Percentiles rank a stretch among this genome's conserved stretches.
Evolutionary conservation across 192 early-diverging fungal genomes (phyloP).

Genomic region (Backusella luteola): DNA sequence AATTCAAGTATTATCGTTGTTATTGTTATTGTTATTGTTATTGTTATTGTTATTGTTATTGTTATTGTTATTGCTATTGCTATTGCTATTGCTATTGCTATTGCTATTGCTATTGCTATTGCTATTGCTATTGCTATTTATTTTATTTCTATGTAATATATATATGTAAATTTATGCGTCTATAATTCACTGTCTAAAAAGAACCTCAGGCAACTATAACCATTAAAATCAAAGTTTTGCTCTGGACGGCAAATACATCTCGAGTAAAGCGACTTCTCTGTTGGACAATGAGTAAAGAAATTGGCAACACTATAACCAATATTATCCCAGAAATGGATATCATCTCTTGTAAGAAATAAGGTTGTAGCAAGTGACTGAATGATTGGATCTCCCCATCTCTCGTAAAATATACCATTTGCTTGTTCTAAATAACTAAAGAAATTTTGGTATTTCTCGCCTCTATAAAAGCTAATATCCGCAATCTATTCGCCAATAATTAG

Average conservation of each 20-base stretch:
- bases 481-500: constrained; percentile 27
- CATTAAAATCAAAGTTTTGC: constrained; percentile 45
- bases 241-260: constrained; percentile 51
- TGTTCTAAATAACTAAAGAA: constrained; percentile 66
- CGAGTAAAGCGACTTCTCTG: constrained; percentile 40
- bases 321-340: constrained; percentile 74
- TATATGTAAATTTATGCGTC: background rate
- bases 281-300: constrained; percentile 67
- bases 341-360: constrained; percentile 56
- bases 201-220: constrained; percentile 27
- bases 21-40: background rate
- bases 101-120: background rate
- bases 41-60: background rate
- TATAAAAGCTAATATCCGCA: constrained; percentile 54
- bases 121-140: background rate
- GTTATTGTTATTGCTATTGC: background rate
- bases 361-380: constrained; percentile 65
- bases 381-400: constrained; percentile 73
- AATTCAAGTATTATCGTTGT: background rate
- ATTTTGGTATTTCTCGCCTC: constrained; percentile 49
- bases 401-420: constrained; percentile 73
- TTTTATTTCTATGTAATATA: background rate
- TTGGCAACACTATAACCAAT: constrained; percentile 66
- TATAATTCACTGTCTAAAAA: background rate
- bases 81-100: background rate